Evolutionary conservation across 495 filamentous ascomycete species (phyloP), one percentile per base, ranked within the genome.

Genomic region (Xylaria venustula): DNA sequence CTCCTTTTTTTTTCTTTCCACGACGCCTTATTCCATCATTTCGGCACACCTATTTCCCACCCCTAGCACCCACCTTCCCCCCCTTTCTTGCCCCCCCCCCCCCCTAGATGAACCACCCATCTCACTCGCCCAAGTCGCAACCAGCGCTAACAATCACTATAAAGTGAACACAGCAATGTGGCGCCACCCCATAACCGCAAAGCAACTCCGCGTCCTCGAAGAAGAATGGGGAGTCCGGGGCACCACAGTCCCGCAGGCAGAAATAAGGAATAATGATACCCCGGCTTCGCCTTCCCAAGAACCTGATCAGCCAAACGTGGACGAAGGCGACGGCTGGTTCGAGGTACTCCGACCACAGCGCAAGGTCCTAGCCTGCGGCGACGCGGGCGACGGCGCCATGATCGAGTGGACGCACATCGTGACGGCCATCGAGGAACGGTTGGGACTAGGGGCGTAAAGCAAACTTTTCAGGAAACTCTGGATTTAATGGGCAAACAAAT

Each of bases 121-220:
- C 6, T 3, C 37, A 40, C 14, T 8, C 6, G 3, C 3, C 19
- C 32, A 20, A 46, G 36, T 30, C 42, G 41, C 8, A 1, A 6
- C n/a, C 12, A 37, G 0, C 20, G 19, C 26, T 30, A 48, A 60
- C 23, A 20, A 19, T 4, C 40, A 30, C 65, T 67, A 20, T 25
- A 14, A 92, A 61, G 58, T 95, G 90, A 93, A 95, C 75, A 90
- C 87, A n/a, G 86, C 85, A 2, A 96, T 96, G 93, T 96, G 88
- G 88, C 77, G 78, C 52, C 90, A 97, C 73, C 92, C 92, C 17
- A 73, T 96, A 40, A 96, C 92, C 0, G 76, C 68, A 47, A 83
- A 85, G 62, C 89, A 95, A 54, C 70, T 96, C 9, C 65, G 69
- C n/a, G 73, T 88, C 0, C 73, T 96, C 36, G 76, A 83, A 57